Evolutionary conservation across 495 filamentous ascomycete species (phyloP).

Genomic region (Podospora bellae-mahoneyi): DNA sequence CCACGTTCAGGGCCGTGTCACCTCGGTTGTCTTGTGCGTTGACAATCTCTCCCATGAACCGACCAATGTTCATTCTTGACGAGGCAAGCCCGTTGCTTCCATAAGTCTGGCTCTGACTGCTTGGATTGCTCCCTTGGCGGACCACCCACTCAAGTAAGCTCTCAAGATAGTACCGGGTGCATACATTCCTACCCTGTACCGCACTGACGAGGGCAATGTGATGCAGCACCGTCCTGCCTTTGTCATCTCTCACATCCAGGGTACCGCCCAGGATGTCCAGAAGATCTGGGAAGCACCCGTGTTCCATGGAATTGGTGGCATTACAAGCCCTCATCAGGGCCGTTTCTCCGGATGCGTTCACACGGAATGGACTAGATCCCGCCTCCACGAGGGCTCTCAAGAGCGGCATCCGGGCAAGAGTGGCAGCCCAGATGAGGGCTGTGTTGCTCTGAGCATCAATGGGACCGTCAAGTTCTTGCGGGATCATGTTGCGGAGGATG

Average conservation of each 20-base stretch:
- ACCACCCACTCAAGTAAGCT: slow-evolving; percentile 91
- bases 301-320: slow-evolving; percentile 88
- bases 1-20: slow-evolving; percentile 91
- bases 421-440: slow-evolving; percentile 95
- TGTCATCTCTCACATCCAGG: slow-evolving; percentile 83
- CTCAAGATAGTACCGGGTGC: slow-evolving; percentile 90
- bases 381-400: slow-evolving; percentile 73
- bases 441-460: slow-evolving; percentile 84
- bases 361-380: slow-evolving; percentile 80
- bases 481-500: slow-evolving; percentile 56
- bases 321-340: slow-evolving; percentile 83
- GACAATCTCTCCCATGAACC: slow-evolving; percentile 94
- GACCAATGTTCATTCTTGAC: slow-evolving; percentile 73
- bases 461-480: slow-evolving; percentile 81
- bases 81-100: slow-evolving; percentile 27
- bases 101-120: slow-evolving; percentile 47
- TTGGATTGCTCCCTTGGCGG: slow-evolving; percentile 66
- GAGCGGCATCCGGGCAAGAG: slow-evolving; percentile 78
- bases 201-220: slow-evolving; percentile 94
- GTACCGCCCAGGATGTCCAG: slow-evolving; percentile 85
- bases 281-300: slow-evolving; percentile 73
- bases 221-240: slow-evolving; percentile 87
- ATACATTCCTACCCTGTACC: slow-evolving; percentile 79
- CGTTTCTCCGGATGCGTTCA: slow-evolving; percentile 85
- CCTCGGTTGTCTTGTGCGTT: slow-evolving; percentile 88